Evolutionary conservation across 2,329 filamentous ascomycete species (phyloP).

Genomic region (Pyricularia sp.): DNA sequence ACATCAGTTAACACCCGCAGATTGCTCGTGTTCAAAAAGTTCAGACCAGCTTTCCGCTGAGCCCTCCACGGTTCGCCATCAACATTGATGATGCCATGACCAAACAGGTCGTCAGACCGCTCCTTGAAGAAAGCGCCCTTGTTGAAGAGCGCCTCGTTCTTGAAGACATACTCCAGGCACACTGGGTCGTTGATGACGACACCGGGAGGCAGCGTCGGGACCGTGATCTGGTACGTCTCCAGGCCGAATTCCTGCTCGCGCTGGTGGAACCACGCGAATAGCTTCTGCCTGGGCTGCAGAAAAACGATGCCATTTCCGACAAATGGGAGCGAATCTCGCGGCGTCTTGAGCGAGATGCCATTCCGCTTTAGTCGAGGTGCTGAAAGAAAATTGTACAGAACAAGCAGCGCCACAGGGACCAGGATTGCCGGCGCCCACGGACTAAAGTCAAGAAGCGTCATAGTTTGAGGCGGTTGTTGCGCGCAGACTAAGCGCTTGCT

Average conservation of each 20-base stretch:
- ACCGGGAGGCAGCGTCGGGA: slow-evolving; percentile 52
- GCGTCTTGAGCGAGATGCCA: slow-evolving; percentile 18
- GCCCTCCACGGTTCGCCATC: slow-evolving; percentile 55
- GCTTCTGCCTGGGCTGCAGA: slow-evolving; percentile 46
- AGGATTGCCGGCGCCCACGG: neutral
- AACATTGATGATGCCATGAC: slow-evolving; percentile 56
- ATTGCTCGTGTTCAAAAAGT: slow-evolving; percentile 50
- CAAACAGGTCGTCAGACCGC: slow-evolving; percentile 54
- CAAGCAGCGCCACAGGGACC: neutral
- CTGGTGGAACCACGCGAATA: slow-evolving; percentile 53
- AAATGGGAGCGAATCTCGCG: slow-evolving; percentile 42
- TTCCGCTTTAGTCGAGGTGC: slow-evolving; percentile 11
- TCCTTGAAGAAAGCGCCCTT: slow-evolving; percentile 55
- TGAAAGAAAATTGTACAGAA: slow-evolving; percentile 4
- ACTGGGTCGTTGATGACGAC: slow-evolving; percentile 53
- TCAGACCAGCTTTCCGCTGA: slow-evolving; percentile 51
- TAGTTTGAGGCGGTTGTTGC: neutral
- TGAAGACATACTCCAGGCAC: slow-evolving; percentile 54
- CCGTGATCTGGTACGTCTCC: slow-evolving; percentile 53
- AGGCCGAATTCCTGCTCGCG: slow-evolving; percentile 47
- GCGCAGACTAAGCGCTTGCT: neutral
- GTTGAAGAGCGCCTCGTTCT: slow-evolving; percentile 48
- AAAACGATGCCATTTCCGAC: slow-evolving; percentile 54
- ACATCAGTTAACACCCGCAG: slow-evolving; percentile 46
- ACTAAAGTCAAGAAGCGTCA: neutral